phyloP scores from a whole-genome alignment of 1,284 basidiomycete genomes.

The Hemileia vastatrix region DNA sequence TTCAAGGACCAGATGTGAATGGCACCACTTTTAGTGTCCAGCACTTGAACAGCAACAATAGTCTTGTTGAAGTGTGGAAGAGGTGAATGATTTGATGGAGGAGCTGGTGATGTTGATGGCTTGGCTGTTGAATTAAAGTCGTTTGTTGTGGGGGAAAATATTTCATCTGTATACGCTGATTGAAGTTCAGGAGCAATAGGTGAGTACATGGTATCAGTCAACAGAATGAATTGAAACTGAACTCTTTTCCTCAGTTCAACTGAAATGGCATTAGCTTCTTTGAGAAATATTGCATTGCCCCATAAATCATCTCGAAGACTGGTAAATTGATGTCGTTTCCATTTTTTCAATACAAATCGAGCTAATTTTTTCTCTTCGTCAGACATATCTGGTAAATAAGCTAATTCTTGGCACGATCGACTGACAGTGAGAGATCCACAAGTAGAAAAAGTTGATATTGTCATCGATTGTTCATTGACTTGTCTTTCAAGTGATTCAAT shows the following conservation, averaged over 20 bases:
- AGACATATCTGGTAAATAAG: slow-evolving; percentile 71
- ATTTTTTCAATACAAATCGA: slow-evolving; percentile 66
- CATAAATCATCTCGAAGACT: slow-evolving; percentile 83
- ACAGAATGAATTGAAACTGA: slow-evolving; percentile 80
- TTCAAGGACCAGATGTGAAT: slow-evolving; percentile 87
- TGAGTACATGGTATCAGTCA: slow-evolving; percentile 67
- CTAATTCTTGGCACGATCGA: slow-evolving; percentile 50
- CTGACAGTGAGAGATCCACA: too few species aligned
- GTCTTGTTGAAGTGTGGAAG: slow-evolving; percentile 52
- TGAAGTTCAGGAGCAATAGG: slow-evolving; percentile 75
- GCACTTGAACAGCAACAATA: slow-evolving; percentile 78
- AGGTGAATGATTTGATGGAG: slow-evolving; percentile 65
- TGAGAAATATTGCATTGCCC: slow-evolving; percentile 70
- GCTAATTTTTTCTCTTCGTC: slow-evolving; percentile 64
- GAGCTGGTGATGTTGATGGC: slow-evolving; percentile 80
- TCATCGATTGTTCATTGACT: slow-evolving; percentile 56
- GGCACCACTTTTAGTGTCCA: slow-evolving; percentile 72
- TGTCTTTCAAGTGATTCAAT: slow-evolving; percentile 26
- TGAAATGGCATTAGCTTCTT: slow-evolving; percentile 90
- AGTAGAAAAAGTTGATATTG: too few species aligned
- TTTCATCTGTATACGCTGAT: too few species aligned
- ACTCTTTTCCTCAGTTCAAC: slow-evolving; percentile 74
- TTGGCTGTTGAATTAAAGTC: too few species aligned
- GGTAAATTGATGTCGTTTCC: slow-evolving; percentile 71
- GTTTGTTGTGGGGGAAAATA: too few species aligned